A percentile compares a stretch with the other conserved stretches of the same genome.
Evolutionary conservation across 2,329 filamentous ascomycete genomes (phyloP).

Genomic region (Aspergillus caelatus): DNA sequence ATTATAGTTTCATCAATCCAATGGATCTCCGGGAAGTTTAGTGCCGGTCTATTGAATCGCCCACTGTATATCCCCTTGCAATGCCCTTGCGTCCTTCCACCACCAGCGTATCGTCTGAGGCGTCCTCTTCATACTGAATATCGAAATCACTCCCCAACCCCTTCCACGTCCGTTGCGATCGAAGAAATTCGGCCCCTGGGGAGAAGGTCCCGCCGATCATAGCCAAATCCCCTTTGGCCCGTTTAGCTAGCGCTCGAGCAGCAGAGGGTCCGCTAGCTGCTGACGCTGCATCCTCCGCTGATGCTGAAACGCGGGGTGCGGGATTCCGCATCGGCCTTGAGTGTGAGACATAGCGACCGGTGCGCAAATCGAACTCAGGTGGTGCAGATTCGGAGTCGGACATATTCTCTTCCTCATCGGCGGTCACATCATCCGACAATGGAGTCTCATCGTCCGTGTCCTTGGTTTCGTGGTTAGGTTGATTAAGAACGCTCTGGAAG

Average conservation of each 20-base stretch:
- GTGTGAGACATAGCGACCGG: constrained; percentile 78
- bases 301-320: constrained; percentile 33
- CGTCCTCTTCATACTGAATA: constrained; percentile 60
- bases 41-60: constrained; percentile 53
- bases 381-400: constrained; percentile 70
- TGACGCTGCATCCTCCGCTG: constrained; percentile 25
- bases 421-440: constrained; percentile 25
- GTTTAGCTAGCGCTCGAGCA: constrained; percentile 61
- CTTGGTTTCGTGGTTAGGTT: constrained; percentile 25
- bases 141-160: constrained; percentile 86
- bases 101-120: constrained; percentile 61
- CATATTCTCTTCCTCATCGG: constrained; percentile 57
- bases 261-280: constrained; percentile 29
- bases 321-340: constrained; percentile 56
- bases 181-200: constrained; percentile 85
- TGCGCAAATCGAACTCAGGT: constrained; percentile 90
- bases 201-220: constrained; percentile 85
- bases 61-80: constrained; percentile 83
- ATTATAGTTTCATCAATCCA: constrained; percentile 11
- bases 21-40: constrained; percentile 20
- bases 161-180: constrained; percentile 83
- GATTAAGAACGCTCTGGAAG: constrained; percentile 69
- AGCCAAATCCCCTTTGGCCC: constrained; percentile 71
- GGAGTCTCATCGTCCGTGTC: constrained; percentile 21
- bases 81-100: constrained; percentile 87